Evolutionary conservation across 2,329 filamentous ascomycete species (phyloP).

Genomic region (Colletotrichum chlorophyti): DNA sequence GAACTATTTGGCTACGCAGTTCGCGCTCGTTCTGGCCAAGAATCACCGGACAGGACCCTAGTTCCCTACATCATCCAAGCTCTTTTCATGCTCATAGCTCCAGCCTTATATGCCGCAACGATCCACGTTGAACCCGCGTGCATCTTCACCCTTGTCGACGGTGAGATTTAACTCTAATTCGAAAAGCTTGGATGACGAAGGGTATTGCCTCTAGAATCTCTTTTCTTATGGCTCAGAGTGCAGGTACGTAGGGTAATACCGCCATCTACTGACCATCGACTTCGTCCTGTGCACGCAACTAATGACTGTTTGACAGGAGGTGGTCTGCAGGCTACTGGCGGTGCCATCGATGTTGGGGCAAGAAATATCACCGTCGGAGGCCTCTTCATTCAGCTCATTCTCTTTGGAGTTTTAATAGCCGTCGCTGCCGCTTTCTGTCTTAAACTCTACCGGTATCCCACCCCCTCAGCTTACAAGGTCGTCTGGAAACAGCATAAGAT

Average conservation of each 20-base stretch:
- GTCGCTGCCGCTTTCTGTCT: conserved; percentile 53
- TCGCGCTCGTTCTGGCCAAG: conserved; percentile 37
- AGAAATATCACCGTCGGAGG: conserved; percentile 57
- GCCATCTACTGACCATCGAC: not conserved
- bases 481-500: conserved; percentile 39
- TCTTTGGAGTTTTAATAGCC: conserved; percentile 60
- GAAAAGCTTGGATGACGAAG: conserved; percentile 41
- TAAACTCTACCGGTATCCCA: conserved; percentile 33
- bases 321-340: conserved; percentile 38
- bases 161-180: conserved; percentile 43
- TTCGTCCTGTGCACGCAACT: not conserved
- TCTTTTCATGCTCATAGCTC: conserved; percentile 40
- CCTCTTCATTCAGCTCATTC: conserved; percentile 61
- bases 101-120: conserved; percentile 46
- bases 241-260: conserved; percentile 36
- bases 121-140: conserved; percentile 49
- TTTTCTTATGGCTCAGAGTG: conserved; percentile 39
- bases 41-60: conserved; percentile 39
- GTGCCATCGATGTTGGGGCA: not conserved
- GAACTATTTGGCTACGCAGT: not conserved
- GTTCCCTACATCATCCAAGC: conserved; percentile 42
- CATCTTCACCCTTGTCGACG: conserved; percentile 42
- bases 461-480: conserved; percentile 22
- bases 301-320: conserved; percentile 42
- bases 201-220: conserved; percentile 43